Percentiles rank a stretch among this genome's conserved stretches.
phyloP scores from a whole-genome alignment of 169 alveolate species.

The Theileria sp. region DNA sequence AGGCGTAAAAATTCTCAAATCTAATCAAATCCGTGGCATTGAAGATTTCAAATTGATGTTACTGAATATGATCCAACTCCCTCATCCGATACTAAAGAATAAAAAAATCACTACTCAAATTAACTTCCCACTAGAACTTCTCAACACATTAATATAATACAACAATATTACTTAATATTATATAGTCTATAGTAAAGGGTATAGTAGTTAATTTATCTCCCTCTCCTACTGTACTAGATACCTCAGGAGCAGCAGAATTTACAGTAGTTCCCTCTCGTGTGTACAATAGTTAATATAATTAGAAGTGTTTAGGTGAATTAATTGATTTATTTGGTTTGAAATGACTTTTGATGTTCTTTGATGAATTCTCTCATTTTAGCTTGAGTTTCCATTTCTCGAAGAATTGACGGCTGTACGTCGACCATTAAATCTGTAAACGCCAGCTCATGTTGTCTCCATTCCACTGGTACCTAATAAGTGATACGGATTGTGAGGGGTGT shows the following conservation, averaged over 20 bases:
- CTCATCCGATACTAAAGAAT: constrained; percentile 55
- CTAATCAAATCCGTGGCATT: neutral
- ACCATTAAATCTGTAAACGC: constrained; percentile 67
- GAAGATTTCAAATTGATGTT: neutral
- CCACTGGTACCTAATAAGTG: constrained; percentile 48
- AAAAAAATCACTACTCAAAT: constrained; percentile 8
- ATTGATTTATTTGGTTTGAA: constrained; percentile 6
- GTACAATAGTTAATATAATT: too few relatives aligned
- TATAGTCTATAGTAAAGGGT: too few relatives aligned
- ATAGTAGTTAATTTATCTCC: too few relatives aligned
- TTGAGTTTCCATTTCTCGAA: constrained; percentile 67
- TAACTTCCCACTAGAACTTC: neutral
- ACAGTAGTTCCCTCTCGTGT: too few relatives aligned
- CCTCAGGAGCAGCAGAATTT: too few relatives aligned
- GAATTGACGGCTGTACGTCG: constrained; percentile 62
- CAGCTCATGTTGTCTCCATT: constrained; percentile 66
- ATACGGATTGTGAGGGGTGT: neutral
- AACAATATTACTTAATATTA: too few relatives aligned
- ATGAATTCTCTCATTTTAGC: constrained; percentile 62
- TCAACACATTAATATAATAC: neutral
- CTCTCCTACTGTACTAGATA: too few relatives aligned
- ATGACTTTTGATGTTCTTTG: constrained; percentile 22
- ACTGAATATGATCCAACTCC: constrained; percentile 41
- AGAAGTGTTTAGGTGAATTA: neutral
- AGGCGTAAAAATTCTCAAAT: constrained; percentile 22